Evolutionary conservation across 2,329 filamentous ascomycete genomes (phyloP).

Genomic region (Pseudohalonectria lignicola): DNA sequence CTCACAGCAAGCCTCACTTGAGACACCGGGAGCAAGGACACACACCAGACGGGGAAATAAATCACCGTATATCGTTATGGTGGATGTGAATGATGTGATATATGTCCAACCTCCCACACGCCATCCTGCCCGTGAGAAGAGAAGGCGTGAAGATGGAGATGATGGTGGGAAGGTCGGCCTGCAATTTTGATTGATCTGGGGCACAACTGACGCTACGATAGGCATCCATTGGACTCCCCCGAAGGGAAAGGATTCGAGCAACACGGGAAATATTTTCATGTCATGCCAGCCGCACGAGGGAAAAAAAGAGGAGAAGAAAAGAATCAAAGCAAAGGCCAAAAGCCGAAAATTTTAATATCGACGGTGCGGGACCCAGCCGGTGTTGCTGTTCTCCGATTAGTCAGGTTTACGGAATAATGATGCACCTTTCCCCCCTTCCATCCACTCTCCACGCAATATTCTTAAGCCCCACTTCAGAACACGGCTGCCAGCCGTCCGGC

Average conservation of each 20-base stretch:
- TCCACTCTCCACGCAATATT: not conserved
- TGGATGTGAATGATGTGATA: too few relatives aligned
- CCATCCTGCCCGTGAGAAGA: conserved; percentile 25
- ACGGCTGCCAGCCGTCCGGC: not conserved
- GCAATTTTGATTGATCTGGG: conserved; percentile 74
- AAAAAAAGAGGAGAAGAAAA: conserved; percentile 40
- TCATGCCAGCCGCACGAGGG: conserved; percentile 71
- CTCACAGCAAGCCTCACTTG: not conserved
- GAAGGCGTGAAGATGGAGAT: conserved; percentile 11
- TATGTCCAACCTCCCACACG: conserved; percentile 31
- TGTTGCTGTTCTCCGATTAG: not conserved
- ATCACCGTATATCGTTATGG: too few relatives aligned
- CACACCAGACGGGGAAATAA: conserved; percentile 1
- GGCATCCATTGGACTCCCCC: conserved; percentile 39
- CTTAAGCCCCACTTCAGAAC: not conserved
- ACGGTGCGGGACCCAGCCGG: not conserved
- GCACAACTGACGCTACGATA: conserved; percentile 64
- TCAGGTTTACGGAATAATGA: too few relatives aligned
- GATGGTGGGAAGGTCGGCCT: conserved; percentile 38
- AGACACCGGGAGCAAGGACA: not conserved
- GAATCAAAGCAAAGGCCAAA: conserved; percentile 11
- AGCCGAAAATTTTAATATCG: conserved; percentile 7
- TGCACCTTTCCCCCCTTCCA: too few relatives aligned
- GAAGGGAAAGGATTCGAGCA: conserved; percentile 52
- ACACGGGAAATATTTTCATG: conserved; percentile 63